These are phyloP conservation scores for Xylaria bambusicola DNA, from an alignment of 495 filamentous ascomycete genomes.

Conservation along the genomic window DNA sequence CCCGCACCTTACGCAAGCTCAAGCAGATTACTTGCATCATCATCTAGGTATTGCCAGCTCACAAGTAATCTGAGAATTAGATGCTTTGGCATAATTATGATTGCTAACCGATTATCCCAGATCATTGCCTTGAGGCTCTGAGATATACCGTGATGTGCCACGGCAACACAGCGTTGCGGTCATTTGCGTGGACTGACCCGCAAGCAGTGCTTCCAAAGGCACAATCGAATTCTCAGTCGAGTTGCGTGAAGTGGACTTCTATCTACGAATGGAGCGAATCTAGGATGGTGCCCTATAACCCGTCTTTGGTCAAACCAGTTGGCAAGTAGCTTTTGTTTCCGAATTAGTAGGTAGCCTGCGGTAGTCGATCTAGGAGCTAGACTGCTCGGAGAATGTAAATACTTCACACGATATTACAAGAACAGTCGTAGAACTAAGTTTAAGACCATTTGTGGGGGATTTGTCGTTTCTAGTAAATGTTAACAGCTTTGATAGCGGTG, in stretches of 20 bases:
- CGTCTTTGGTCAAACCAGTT: not conserved
- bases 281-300: not conserved
- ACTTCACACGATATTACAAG: too few species aligned
- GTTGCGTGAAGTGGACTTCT: conserved; percentile 22
- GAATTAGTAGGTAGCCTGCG: too few species aligned
- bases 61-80: not conserved
- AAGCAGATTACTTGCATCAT: conserved; percentile 14
- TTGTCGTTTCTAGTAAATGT: too few species aligned
- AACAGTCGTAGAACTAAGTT: too few species aligned
- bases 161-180: conserved; percentile 17
- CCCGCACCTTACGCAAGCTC: conserved; percentile 17
- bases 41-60: conserved; percentile 18
- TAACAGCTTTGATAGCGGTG: too few species aligned
- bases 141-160: conserved; percentile 23
- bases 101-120: not conserved
- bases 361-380: too few species aligned
- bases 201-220: not conserved
- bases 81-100: not conserved
- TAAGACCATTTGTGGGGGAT: too few species aligned
- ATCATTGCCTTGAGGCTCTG: conserved; percentile 24
- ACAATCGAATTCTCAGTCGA: conserved; percentile 12
- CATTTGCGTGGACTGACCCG: conserved; percentile 17
- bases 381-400: too few species aligned
- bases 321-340: not conserved
- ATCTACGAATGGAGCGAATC: conserved; percentile 17